phyloP scores from a whole-genome alignment of 768 basidiomycete species.

The Podaxis sp. region DNA sequence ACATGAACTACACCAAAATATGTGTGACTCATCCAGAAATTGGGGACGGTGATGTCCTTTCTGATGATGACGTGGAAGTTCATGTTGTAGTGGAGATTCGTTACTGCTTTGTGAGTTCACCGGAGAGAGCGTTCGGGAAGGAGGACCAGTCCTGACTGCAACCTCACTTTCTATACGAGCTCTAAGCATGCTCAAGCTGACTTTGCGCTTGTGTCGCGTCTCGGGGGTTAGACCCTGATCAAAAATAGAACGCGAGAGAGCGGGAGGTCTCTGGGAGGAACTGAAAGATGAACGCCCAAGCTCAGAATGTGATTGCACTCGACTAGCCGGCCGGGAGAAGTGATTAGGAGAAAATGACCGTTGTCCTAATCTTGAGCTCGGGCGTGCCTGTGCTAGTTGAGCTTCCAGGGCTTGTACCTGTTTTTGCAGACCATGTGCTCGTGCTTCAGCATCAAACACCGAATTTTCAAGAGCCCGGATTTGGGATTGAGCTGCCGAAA shows the following conservation, averaged over 20 bases:
- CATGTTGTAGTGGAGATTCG: conserved; percentile 27
- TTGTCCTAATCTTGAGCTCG: conserved; percentile 39
- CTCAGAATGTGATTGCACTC: conserved; percentile 32
- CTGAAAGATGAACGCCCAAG: conserved; percentile 37
- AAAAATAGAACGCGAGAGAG: conserved; percentile 58
- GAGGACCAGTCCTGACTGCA: conserved; percentile 42
- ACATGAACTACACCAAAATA: conserved; percentile 89
- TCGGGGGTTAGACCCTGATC: conserved; percentile 73
- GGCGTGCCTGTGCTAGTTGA: conserved; percentile 52
- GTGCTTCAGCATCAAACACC: conserved; percentile 72
- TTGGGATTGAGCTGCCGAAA: conserved; percentile 77
- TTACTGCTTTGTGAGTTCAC: conserved; percentile 39
- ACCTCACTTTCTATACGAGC: conserved; percentile 86
- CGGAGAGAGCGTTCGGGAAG: conserved; percentile 57
- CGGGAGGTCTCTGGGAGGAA: conserved; percentile 39
- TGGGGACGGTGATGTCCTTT: conserved; percentile 52
- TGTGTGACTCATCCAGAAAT: conserved; percentile 85
- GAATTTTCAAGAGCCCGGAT: conserved; percentile 75
- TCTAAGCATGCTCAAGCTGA: conserved; percentile 87
- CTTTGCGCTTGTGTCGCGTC: conserved; percentile 77
- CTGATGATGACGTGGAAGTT: conserved; percentile 22
- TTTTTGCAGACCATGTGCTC: conserved; percentile 65
- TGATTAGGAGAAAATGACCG: conserved; percentile 46
- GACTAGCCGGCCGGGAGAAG: conserved; percentile 48
- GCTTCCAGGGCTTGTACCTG: conserved; percentile 67